Evolutionary conservation across 208 protist genomes (phyloP), one percentile per base, ranked within the genome.

Genomic region (Acanthamoeba castellanii): DNA sequence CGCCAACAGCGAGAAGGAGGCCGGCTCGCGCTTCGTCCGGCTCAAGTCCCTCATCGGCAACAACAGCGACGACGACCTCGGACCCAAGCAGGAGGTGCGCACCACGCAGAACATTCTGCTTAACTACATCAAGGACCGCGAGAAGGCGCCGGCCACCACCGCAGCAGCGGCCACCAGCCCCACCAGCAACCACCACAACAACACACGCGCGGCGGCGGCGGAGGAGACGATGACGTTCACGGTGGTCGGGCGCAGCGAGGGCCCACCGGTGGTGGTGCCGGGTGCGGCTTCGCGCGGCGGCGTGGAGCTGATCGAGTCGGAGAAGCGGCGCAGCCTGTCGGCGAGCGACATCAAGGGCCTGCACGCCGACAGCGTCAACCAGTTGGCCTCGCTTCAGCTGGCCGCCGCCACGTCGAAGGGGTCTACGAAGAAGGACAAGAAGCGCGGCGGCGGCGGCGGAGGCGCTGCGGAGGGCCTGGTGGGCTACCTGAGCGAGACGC

Each of bases 81-180:
- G 27, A 47, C 9, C 34, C n/a, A 37, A 84, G 16, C 7, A 27
- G 42, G 76, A 84, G 76, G 76, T 84, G 76, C 76, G 76, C 42
- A 42, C 37, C 37, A 84, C 76, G 45, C n/a, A 84, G 45, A 84
- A 84, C 76, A 84, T 84, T 20, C 76, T 84, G 16, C 34, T 50
- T 1, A 5, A 84, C n/a, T 84, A 84, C 45, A 84, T 84, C 76
- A 45, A 84, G 18, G 45, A 84, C 8, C 16, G 45, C 3, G 66
- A 74, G 30, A 74, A 74, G 30, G 32, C 68, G 25, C 64, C 64
- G 14, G 64, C 37, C 37, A 42, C 37, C 37, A 68, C 61, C 68
- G 30, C 9, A 68, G 61, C 61, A 18, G 27, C 16, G 61, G 61
- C 27, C 22, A 4, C 61, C 16, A 68, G 27, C 16, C 61, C 27